phyloP scores from a whole-genome alignment of 1,284 basidiomycete species.

The Polyporus tsugae region DNA sequence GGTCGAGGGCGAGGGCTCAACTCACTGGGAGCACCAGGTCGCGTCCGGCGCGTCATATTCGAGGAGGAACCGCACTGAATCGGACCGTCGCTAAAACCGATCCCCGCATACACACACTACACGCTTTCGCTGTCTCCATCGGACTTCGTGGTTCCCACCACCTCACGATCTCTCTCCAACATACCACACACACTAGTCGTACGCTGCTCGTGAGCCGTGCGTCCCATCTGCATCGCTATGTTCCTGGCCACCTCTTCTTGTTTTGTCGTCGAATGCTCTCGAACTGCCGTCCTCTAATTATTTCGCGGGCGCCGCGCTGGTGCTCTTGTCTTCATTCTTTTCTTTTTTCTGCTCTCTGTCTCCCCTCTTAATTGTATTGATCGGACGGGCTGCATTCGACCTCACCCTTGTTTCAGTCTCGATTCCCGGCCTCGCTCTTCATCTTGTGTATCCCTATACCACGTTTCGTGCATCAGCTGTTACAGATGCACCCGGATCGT shows the following conservation, averaged over 20 bases:
- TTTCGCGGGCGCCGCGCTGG: conserved; percentile 12
- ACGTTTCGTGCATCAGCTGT: conserved; percentile 12
- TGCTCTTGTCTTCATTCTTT: conserved; percentile 7
- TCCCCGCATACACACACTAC: conserved; percentile 4
- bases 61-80: conserved; percentile 44
- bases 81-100: conserved; percentile 37
- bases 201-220: conserved; percentile 6
- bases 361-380: conserved; percentile 23
- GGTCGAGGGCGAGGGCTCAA: conserved; percentile 68
- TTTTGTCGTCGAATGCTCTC: conserved; percentile 20
- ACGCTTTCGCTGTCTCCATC: conserved; percentile 6
- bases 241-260: conserved; percentile 10
- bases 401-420: conserved; percentile 9
- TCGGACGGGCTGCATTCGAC: conserved; percentile 20
- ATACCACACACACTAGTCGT: conserved; percentile 3
- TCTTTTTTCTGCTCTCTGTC: conserved; percentile 11
- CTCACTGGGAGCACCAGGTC: conserved; percentile 67
- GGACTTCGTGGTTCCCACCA: conserved; percentile 7
- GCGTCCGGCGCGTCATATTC: conserved; percentile 47
- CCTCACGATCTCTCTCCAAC: conserved; percentile 6
- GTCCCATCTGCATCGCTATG: conserved; percentile 2
- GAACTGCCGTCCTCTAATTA: conserved; percentile 24
- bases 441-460: conserved; percentile 26
- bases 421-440: conserved; percentile 3
- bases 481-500: conserved; percentile 17